These are phyloP conservation scores for Talaromyces ruber DNA, from an alignment of 495 filamentous ascomycete species.

Conservation along the genomic window DNA sequence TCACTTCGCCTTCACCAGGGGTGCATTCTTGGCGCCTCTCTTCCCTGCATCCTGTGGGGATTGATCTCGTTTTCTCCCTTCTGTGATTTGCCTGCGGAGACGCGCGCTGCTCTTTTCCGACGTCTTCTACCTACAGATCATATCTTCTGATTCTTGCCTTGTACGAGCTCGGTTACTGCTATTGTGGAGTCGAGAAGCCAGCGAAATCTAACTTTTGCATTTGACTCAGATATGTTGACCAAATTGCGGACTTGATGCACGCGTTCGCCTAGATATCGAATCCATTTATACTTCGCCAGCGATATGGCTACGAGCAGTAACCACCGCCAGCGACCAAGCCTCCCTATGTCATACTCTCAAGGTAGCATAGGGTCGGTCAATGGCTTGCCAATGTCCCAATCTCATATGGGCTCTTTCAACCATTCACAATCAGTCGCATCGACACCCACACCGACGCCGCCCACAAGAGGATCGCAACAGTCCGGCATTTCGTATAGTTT, in stretches of 20 bases:
- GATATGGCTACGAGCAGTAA: constrained; percentile 38
- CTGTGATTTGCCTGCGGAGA: background rate
- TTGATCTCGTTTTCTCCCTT: background rate
- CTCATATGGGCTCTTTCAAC: constrained; percentile 42
- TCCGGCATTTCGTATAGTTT: constrained; percentile 35
- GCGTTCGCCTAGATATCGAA: background rate
- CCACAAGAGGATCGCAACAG: constrained; percentile 36
- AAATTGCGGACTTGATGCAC: background rate
- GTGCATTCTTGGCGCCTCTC: constrained; percentile 1
- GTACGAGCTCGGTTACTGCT: background rate
- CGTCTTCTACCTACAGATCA: background rate
- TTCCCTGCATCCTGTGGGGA: constrained; percentile 3
- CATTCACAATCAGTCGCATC: constrained; percentile 42
- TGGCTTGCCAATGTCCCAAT: constrained; percentile 32
- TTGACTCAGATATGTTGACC: background rate
- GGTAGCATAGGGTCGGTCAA: constrained; percentile 32
- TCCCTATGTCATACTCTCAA: constrained; percentile 38
- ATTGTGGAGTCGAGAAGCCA: background rate
- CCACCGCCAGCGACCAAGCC: constrained; percentile 25
- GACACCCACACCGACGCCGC: constrained; percentile 47
- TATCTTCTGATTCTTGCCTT: background rate
- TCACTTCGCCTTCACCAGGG: background rate
- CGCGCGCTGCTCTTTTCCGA: background rate
- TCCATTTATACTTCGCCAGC: background rate
- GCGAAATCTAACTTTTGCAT: background rate